Base-by-base conservation (phyloP, 1,284 basidiomycete genomes). In the Veloporphyrellus conicus region DNA sequence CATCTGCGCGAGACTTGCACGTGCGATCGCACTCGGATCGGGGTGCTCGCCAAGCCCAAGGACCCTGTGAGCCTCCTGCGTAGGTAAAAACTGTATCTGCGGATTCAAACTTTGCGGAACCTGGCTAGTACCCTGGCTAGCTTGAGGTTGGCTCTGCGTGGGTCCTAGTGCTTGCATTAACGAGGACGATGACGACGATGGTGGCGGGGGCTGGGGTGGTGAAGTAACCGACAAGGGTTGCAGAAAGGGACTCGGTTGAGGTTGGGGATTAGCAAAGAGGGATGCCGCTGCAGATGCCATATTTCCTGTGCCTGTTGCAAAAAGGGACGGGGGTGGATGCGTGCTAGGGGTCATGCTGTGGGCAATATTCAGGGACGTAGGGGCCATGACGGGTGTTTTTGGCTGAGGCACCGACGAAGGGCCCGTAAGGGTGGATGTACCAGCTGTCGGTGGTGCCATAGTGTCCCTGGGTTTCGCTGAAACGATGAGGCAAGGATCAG, bases 1-100 rank as follows among this genome's bases (percentile, higher is more conserved):
- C 79, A 90, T 84, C 63, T 87, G 84, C 55, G 78, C 74, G 53
- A 87, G 54, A 49, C 63, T 68, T 18, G 81, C 81, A 25, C 78
- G 74, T 2, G 82, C 82, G 39, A 86, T 74, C 44, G 69, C 69
- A 58, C 79, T 71, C 4, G 70, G 70, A 52, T 75, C 81, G 0
- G 51, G 48, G 33, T 66, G 59, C 36, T 48, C 54, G 20, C 41
- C 74, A 58, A 57, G 66, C 35, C 71, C 73, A 54, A 85, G 77
- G 56, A 81, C 76, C 43, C 77, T 74, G 55, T 79, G 77, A 3
- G 77, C 76, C 59, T 81, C 78, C 16, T 75, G 75, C 6, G 77
- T 73, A 18, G 82, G 76, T 27, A 86, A 63, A 64, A 85, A 86
- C 15, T 67, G 62, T 1, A 63, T 25, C 6, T 47, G 53, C 11